phyloP scores from a whole-genome alignment of 106 monocot genomes.

The Dendrobium catenatum region DNA sequence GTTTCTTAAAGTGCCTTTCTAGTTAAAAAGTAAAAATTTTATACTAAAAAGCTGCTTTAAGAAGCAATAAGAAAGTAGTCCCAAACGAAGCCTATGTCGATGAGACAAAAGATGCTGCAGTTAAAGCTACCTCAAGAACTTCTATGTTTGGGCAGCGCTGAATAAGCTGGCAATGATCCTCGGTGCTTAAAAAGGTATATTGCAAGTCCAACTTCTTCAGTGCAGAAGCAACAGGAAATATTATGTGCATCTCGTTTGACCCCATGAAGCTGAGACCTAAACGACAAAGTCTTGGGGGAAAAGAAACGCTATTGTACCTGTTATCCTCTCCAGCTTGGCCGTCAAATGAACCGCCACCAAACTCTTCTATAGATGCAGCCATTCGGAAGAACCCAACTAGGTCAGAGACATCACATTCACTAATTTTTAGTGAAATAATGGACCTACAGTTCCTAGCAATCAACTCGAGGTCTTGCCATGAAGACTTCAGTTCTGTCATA shows the following conservation, averaged over 20 bases:
- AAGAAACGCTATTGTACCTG: slow-evolving; percentile 38
- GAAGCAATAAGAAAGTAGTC: too few species aligned
- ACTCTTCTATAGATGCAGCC: slow-evolving; percentile 66
- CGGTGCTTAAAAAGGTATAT: slow-evolving; percentile 77
- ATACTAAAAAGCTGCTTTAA: too few species aligned
- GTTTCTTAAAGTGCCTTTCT: too few species aligned
- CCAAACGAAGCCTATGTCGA: too few species aligned
- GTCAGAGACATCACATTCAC: slow-evolving; percentile 65
- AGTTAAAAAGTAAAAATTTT: too few species aligned
- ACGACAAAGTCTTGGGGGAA: slow-evolving; percentile 54
- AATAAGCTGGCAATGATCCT: slow-evolving; percentile 89
- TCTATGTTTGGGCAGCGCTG: slow-evolving; percentile 83
- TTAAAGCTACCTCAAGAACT: slow-evolving; percentile 64
- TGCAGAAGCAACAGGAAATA: slow-evolving; percentile 61
- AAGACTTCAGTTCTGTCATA: slow-evolving; percentile 63
- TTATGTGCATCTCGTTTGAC: slow-evolving; percentile 61
- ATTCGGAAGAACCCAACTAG: slow-evolving; percentile 50
- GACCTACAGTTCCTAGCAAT: slow-evolving; percentile 71
- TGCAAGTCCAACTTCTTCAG: slow-evolving; percentile 93
- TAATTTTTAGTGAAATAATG: slow-evolving; percentile 65
- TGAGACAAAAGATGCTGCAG: neutral
- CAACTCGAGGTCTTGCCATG: slow-evolving; percentile 57
- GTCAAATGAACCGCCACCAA: slow-evolving; percentile 81
- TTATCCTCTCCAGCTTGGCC: slow-evolving; percentile 32
- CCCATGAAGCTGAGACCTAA: slow-evolving; percentile 75